phyloP scores from a whole-genome alignment of 345 rosid genomes.

The Citrus maxima region DNA sequence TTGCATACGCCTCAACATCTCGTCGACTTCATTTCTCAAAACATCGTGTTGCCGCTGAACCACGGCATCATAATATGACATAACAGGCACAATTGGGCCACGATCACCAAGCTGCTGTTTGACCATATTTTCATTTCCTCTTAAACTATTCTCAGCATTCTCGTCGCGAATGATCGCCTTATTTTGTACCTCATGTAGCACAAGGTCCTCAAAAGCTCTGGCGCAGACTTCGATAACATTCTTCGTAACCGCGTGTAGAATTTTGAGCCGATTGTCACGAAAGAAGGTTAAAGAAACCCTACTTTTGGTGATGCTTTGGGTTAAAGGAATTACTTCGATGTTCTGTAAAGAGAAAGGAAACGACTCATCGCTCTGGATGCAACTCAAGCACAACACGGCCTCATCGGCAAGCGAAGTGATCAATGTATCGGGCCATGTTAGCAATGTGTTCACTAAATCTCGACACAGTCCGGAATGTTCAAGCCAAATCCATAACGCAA shows the following conservation, averaged over 20 bases:
- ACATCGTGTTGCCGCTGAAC: constrained; percentile 3
- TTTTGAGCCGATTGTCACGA: constrained; percentile 25
- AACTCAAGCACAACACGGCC: constrained; percentile 40
- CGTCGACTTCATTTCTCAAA: constrained; percentile 10
- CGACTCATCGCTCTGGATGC: constrained; percentile 23
- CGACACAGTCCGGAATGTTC: constrained; percentile 28
- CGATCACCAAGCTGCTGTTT: neutral
- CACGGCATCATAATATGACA: neutral
- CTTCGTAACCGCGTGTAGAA: constrained; percentile 24
- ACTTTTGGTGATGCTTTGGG: constrained; percentile 21
- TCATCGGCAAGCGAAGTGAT: constrained; percentile 47
- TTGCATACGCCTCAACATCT: neutral
- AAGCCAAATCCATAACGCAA: constrained; percentile 61
- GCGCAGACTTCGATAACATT: constrained; percentile 37
- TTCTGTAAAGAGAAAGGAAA: neutral
- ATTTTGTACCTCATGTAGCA: neutral
- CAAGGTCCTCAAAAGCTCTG: constrained; percentile 51
- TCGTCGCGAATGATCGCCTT: neutral
- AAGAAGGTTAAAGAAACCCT: constrained; percentile 31
- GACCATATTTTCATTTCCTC: neutral
- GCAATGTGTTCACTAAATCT: constrained; percentile 25
- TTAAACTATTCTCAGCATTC: neutral
- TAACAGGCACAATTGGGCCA: neutral
- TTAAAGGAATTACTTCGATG: constrained; percentile 19
- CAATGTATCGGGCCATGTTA: constrained; percentile 28